These are phyloP conservation scores for Fusarium newnesense DNA, from an alignment of 2,329 filamentous ascomycete species.

Conservation along the genomic window DNA sequence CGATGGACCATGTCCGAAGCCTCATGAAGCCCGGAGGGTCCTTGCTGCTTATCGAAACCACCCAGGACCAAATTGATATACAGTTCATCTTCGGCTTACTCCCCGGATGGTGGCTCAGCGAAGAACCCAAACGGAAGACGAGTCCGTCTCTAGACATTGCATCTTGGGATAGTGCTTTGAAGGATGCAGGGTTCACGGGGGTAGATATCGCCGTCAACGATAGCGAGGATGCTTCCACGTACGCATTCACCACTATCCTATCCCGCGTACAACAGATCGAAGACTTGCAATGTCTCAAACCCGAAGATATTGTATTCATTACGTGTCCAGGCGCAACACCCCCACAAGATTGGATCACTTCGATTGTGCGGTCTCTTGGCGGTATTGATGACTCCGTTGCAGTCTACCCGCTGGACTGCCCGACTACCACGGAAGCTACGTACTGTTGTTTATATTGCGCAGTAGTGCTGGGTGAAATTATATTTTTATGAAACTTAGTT, in stretches of 20 bases:
- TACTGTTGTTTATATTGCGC: no score
- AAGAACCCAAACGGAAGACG: neutral
- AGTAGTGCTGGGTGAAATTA: no score
- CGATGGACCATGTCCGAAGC: neutral
- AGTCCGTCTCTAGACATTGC: neutral
- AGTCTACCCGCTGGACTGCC: no score
- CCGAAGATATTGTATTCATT: no score
- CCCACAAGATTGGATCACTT: no score
- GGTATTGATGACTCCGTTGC: no score
- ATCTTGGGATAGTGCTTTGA: neutral
- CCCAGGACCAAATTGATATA: neutral
- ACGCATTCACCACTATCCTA: neutral
- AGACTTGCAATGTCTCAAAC: no score
- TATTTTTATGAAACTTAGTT: no score
- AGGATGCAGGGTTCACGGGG: neutral
- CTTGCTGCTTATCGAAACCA: neutral
- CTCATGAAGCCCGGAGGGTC: neutral
- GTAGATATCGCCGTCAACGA: neutral
- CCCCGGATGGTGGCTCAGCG: neutral
- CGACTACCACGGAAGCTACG: no score
- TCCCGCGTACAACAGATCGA: no score
- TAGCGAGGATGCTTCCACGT: neutral
- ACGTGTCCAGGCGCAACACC: no score
- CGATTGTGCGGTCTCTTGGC: no score
- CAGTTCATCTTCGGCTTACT: neutral